phyloP scores from a whole-genome alignment of 2,329 filamentous ascomycete species.

The Beauveria sp. region DNA sequence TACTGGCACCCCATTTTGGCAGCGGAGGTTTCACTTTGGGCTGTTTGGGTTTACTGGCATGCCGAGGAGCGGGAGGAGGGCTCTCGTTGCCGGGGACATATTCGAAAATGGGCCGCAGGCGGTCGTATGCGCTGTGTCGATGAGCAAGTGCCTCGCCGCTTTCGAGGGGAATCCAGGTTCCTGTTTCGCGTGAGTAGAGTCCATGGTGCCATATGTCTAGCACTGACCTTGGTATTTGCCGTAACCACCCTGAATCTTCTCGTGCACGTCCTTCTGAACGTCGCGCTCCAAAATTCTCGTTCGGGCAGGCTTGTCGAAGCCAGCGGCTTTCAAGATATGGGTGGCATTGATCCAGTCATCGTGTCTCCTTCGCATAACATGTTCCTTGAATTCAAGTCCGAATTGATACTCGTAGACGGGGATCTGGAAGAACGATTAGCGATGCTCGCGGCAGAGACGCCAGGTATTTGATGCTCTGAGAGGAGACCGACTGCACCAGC shows the following conservation, averaged over 20 bases:
- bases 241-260: slow-evolving; percentile 97
- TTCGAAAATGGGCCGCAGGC: slow-evolving; percentile 81
- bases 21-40: slow-evolving; percentile 47
- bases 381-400: slow-evolving; percentile 65
- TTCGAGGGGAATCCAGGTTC: slow-evolving; percentile 90
- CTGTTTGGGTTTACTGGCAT: slow-evolving; percentile 78
- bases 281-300: slow-evolving; percentile 94
- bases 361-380: slow-evolving; percentile 90
- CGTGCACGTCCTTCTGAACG: slow-evolving; percentile 91
- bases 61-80: slow-evolving; percentile 88
- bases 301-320: slow-evolving; percentile 92
- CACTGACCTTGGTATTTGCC: slow-evolving; percentile 87
- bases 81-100: slow-evolving; percentile 77
- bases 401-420: slow-evolving; percentile 93
- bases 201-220: not conserved
- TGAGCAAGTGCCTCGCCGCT: slow-evolving; percentile 75
- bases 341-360: slow-evolving; percentile 99
- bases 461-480: not conserved
- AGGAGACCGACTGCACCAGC: not conserved
- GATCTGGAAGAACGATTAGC: slow-evolving; percentile 48
- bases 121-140: slow-evolving; percentile 79
- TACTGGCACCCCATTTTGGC: slow-evolving; percentile 45
- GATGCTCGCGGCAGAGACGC: not conserved
- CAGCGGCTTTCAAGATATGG: slow-evolving; percentile 93
- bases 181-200: slow-evolving; percentile 31